These are phyloP conservation scores for Dictyostelium brefeldianum DNA, from an alignment of 78 protist species.

Conservation along the genomic window DNA sequence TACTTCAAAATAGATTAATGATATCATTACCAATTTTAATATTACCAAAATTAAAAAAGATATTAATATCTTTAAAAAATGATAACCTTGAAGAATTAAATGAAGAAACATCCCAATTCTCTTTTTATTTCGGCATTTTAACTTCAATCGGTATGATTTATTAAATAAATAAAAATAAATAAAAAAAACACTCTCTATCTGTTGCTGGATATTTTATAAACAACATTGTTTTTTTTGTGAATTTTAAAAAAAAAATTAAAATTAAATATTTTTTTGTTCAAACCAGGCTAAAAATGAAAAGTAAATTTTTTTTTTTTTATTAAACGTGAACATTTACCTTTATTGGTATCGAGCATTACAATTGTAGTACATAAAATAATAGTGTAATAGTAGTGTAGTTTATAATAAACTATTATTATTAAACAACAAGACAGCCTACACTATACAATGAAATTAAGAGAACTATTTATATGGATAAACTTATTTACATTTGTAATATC, in stretches of 20 bases:
- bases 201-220: too few relatives aligned
- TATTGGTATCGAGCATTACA: too few relatives aligned
- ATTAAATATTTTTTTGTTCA: too few relatives aligned
- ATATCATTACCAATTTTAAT: slow-evolving; percentile 13
- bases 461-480: not conserved
- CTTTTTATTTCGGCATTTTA: not conserved
- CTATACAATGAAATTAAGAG: not conserved
- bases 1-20: not conserved
- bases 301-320: too few relatives aligned
- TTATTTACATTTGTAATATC: not conserved
- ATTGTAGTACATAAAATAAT: too few relatives aligned
- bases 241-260: not conserved
- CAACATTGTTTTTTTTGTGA: too few relatives aligned
- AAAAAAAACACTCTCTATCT: not conserved
- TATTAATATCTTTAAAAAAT: not conserved
- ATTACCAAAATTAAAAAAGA: slow-evolving; percentile 1
- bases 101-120: slow-evolving; percentile 15
- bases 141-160: slow-evolving; percentile 19
- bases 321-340: too few relatives aligned
- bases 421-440: too few relatives aligned
- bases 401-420: not conserved
- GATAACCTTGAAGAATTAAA: not conserved
- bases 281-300: not conserved
- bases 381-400: not conserved
- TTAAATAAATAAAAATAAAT: not conserved